Evolutionary conservation across 352 stramenopile genomes (phyloP).

Genomic region (Blastocystis sp.): DNA sequence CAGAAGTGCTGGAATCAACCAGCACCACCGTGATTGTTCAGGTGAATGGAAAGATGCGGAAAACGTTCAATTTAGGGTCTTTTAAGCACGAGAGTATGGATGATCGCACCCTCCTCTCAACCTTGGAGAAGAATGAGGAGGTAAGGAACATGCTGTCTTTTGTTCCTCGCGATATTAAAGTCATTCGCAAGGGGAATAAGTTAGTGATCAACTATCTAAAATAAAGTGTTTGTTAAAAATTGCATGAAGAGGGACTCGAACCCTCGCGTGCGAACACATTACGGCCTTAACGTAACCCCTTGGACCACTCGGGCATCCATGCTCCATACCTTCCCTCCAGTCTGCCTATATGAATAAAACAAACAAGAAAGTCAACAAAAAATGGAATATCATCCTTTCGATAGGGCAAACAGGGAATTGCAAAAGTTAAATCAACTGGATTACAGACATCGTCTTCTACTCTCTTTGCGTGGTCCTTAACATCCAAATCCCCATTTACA

Average conservation of each 20-base stretch:
- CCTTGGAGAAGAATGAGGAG: slow-evolving; percentile 16
- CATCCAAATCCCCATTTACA: slow-evolving; percentile 10
- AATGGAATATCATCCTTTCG: neutral
- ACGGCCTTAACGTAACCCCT: slow-evolving; percentile 57
- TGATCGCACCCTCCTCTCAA: neutral
- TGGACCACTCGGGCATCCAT: slow-evolving; percentile 52
- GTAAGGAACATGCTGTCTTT: neutral
- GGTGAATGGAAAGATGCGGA: slow-evolving; percentile 50
- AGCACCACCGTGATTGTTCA: slow-evolving; percentile 25
- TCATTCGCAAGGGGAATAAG: neutral
- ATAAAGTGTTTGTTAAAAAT: neutral
- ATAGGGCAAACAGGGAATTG: neutral
- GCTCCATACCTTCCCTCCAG: neutral
- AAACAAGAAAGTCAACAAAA: neutral
- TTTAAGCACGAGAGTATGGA: neutral
- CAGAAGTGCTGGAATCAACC: neutral
- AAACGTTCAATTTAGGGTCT: neutral
- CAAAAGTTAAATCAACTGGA: neutral
- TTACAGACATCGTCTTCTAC: neutral
- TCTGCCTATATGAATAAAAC: neutral
- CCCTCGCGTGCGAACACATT: slow-evolving; percentile 55
- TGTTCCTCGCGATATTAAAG: neutral
- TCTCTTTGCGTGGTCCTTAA: neutral
- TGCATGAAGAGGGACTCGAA: slow-evolving; percentile 55
- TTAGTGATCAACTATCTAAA: slow-evolving; percentile 31